Evolutionary conservation across 805 yeast genomes (phyloP), one percentile per base, ranked within the genome.

Genomic region (Starmerella tilneyi): DNA sequence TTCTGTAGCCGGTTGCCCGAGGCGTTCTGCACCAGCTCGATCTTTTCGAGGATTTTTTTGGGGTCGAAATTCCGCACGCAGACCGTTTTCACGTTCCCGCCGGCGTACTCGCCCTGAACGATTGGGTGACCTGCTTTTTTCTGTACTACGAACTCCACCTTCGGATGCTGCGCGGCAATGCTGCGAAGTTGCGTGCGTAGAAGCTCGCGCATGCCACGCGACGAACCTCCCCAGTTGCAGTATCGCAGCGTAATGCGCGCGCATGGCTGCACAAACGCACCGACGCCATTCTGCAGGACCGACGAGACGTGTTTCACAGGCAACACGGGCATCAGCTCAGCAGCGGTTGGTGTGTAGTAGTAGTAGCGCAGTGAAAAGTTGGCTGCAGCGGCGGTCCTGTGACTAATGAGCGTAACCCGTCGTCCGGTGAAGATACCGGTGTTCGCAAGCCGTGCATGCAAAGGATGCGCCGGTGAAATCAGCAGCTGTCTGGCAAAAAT

Each of bases 181-280:
- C 66, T 51, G 43, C 73, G 66, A 26, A 75, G 70, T 56, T 74
- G 70, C 43, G 61, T 70, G 34, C 71, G 67, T 33, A 92, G 65
- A 48, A 81, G 76, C 45, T 81, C 78, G 47, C 70, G 70, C 67
- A 86, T 74, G 3, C 96, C 96, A 43, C 71, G 71, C 1, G 97
- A 88, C 2, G 94, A 81, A 19, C 96, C 97, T 34, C 96, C 97
- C 80, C 94, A 81, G 70, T 92, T 86, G 68, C 96, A 86, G 66
- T 79, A 92, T 49, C 83, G 81, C 37, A 92, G 62, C 1, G 80
- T 72, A 43, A 92, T 72, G 58, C 74, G 76, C 56, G 74, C 76
- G 67, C 97, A 86, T 48, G 70, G 64, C 46, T 57, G 63, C 26
- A 57, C 59, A 42, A 62, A 63, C 26, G 62, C 48, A 22, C 67